phyloP scores from a whole-genome alignment of 805 yeast genomes.

The Torulaspora maleeae region DNA sequence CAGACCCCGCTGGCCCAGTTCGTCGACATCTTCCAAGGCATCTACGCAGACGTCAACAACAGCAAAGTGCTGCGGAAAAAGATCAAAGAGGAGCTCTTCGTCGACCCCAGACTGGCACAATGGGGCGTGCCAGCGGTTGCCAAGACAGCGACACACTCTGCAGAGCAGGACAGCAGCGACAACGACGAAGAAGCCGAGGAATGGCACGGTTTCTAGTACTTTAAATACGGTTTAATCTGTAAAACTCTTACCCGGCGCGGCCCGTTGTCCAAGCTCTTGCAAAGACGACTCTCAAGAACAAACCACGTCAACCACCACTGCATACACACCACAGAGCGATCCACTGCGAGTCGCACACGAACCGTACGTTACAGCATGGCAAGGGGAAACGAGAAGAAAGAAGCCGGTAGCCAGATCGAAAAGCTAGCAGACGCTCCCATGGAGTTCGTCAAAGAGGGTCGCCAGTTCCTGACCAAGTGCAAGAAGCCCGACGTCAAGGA shows the following conservation, averaged over 20 bases:
- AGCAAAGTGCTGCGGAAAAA: conserved; percentile 63
- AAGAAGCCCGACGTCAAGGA: conserved; percentile 89
- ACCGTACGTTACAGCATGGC: conserved; percentile 13
- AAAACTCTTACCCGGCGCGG: conserved; percentile 3
- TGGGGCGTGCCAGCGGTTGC: conserved; percentile 51
- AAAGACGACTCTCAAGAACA: neutral
- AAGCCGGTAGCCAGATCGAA: conserved; percentile 40
- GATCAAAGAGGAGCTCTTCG: conserved; percentile 60
- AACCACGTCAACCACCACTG: neutral
- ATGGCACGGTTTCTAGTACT: conserved; percentile 40
- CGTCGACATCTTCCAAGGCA: conserved; percentile 54
- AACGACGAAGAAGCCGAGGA: conserved; percentile 36
- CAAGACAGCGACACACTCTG: conserved; percentile 24
- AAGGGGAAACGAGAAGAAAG: conserved; percentile 30
- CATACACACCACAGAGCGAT: neutral
- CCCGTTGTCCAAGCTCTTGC: neutral
- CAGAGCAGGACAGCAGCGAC: conserved; percentile 29
- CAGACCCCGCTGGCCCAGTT: conserved; percentile 51
- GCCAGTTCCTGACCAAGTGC: conserved; percentile 83
- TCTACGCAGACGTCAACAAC: conserved; percentile 44
- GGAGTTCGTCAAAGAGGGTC: conserved; percentile 88
- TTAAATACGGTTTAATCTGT: neutral
- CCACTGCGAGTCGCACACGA: neutral
- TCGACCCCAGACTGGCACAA: conserved; percentile 54
- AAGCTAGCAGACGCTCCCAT: conserved; percentile 80